Evolutionary conservation across 768 basidiomycete genomes (phyloP).

Genomic region (Tulasnella sp.): DNA sequence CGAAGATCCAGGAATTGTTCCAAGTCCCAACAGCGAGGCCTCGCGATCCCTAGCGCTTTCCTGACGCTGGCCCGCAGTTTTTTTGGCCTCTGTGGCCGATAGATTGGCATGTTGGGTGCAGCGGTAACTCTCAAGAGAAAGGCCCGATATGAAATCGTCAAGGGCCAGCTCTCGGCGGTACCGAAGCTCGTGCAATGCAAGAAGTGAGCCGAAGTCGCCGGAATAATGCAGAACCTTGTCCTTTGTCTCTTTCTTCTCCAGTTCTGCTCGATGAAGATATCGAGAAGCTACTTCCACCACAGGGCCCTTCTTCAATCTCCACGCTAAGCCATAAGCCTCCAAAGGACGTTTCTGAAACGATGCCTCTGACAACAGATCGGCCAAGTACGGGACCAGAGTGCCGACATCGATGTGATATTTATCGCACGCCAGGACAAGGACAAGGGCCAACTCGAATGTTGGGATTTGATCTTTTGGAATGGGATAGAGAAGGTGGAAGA

Average conservation of each 20-base stretch:
- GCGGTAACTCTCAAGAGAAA: not conserved
- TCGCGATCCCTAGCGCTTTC: not conserved
- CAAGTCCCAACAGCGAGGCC: not conserved
- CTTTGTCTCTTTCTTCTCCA: not conserved
- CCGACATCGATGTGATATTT: slow-evolving; percentile 2
- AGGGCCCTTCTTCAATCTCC: slow-evolving; percentile 3
- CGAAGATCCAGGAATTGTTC: not conserved
- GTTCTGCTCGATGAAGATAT: not conserved
- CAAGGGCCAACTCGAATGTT: not conserved
- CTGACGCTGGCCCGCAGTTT: not conserved
- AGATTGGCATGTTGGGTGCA: not conserved
- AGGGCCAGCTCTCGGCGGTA: not conserved
- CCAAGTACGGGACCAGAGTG: not conserved
- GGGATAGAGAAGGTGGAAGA: slow-evolving; percentile 13
- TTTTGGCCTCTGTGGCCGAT: not conserved
- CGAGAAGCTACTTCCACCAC: not conserved
- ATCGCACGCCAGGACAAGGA: slow-evolving; percentile 6
- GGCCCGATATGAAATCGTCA: not conserved
- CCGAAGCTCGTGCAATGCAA: not conserved
- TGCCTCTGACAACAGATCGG: not conserved
- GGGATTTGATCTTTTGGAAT: not conserved
- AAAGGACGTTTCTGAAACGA: not conserved
- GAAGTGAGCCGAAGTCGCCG: not conserved
- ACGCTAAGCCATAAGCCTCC: not conserved
- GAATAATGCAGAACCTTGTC: not conserved